Percentiles rank a stretch among this genome's conserved stretches.
Conservation (phyloP, 257 asterid species). For the Jacaranda copaia region DNA sequence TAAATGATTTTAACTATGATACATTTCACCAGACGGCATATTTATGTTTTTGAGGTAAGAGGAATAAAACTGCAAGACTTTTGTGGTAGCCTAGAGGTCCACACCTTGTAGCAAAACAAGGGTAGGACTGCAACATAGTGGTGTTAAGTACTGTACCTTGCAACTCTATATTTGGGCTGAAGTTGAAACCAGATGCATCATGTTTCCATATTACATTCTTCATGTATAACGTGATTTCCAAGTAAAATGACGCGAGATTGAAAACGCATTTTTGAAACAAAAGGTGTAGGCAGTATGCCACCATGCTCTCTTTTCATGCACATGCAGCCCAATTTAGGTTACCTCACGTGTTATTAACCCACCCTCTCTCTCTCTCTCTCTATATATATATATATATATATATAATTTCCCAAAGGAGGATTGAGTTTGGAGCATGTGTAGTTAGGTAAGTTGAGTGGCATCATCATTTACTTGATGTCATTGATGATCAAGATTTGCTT, state of each 20-base stretch:
- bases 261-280: not conserved
- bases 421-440: not conserved
- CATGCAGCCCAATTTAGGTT: conserved; percentile 39
- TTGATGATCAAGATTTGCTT: not conserved
- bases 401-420: too few relatives aligned
- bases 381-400: not conserved
- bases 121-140: not conserved
- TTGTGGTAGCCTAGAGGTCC: not conserved
- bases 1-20: not conserved
- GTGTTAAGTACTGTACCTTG: not conserved
- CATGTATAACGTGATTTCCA: conserved; percentile 7
- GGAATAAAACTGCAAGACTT: not conserved
- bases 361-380: not conserved
- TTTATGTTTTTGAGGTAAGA: not conserved
- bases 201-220: not conserved
- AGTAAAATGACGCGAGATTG: not conserved
- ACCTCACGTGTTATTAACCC: not conserved
- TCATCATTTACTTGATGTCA: not conserved
- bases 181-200: not conserved
- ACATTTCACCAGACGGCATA: not conserved
- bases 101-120: not conserved
- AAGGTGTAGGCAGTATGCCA: conserved; percentile 33
- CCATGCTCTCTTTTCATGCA: conserved; percentile 34
- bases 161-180: conserved; percentile 22
- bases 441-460: conserved; percentile 4